Evolutionary conservation across 75 land plant species (phyloP), one percentile per base, ranked within the genome.

Genomic region (Ceratopteris richardii): DNA sequence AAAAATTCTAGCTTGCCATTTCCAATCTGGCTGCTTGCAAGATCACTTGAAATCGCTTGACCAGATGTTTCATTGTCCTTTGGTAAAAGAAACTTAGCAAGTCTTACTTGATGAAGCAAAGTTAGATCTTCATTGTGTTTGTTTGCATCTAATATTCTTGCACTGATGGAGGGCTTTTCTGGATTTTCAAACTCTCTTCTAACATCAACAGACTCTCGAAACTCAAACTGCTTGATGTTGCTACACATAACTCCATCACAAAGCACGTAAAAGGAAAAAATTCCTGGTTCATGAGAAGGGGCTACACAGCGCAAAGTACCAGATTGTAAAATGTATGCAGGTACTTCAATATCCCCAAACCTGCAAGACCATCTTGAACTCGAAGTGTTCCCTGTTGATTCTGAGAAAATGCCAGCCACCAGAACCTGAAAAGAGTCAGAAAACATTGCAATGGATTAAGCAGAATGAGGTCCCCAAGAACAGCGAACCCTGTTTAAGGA

Each of bases 301-400:
- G 93, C 77, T 52, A 70, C 69, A 66, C 93, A 90, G 16, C 92
- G 66, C 26, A 90, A 51, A 37, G 60, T 72, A 67, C 71, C 69
- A 19, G 65, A 42, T 26, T 60, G 40, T 51, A 90, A 30, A 33
- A 83, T 60, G 48, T 90, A 85, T n/a, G 93, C 96, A 50, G 85
- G 57, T 57, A 90, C 96, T 66, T 84, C 96, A 62, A 77, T 36
- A 58, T 83, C 90, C 20, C 96, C 96, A 81, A 90, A 90, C 96
- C 84, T 87, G 37, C 92, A 87, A 36, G 69, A 75, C 82, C 87
- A 81, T 30, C 79, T 81, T 23, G 59, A 19, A 33, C 51, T 44
- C 19, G 16, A 14, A 16, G 69, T 57, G 46, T 74, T 74, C 26
- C 66, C 57, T 21, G 56, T 42, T 40, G 29, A 40, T n/a, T 64